Evolutionary conservation across 306 rosid species (phyloP).

Genomic region (Fagus crenata): DNA sequence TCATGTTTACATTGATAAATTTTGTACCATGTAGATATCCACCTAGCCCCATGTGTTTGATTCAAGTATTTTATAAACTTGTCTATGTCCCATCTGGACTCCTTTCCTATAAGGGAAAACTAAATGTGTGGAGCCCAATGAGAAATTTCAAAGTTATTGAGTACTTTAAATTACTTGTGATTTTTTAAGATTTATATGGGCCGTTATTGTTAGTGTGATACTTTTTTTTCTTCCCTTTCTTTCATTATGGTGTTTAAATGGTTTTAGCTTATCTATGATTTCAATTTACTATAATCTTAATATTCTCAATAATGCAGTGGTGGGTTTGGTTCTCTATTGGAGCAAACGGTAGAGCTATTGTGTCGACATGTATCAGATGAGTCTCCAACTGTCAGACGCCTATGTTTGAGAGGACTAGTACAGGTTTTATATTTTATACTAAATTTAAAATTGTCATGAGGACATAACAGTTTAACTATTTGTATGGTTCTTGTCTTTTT

Average conservation of each 20-base stretch:
- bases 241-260: slow-evolving; percentile 2
- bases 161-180: not conserved
- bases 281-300: slow-evolving; percentile 28
- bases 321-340: slow-evolving; percentile 73
- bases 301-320: slow-evolving; percentile 51
- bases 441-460: slow-evolving; percentile 16
- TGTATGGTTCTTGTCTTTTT: slow-evolving; percentile 18
- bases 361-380: slow-evolving; percentile 89
- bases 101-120: not conserved
- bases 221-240: not conserved
- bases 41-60: not conserved
- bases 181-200: not conserved
- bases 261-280: slow-evolving; percentile 13
- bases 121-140: not conserved
- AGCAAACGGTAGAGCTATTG: slow-evolving; percentile 82
- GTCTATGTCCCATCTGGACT: not conserved
- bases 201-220: slow-evolving; percentile 11
- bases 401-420: slow-evolving; percentile 92
- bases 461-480: slow-evolving; percentile 9
- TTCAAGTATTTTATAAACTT: not conserved
- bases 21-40: not conserved
- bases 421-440: slow-evolving; percentile 55
- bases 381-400: slow-evolving; percentile 83
- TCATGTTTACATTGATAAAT: not conserved
- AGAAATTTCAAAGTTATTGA: not conserved